Conservation (phyloP, 371 early-diverging fungal species). For the Mortierella sp. region DNA sequence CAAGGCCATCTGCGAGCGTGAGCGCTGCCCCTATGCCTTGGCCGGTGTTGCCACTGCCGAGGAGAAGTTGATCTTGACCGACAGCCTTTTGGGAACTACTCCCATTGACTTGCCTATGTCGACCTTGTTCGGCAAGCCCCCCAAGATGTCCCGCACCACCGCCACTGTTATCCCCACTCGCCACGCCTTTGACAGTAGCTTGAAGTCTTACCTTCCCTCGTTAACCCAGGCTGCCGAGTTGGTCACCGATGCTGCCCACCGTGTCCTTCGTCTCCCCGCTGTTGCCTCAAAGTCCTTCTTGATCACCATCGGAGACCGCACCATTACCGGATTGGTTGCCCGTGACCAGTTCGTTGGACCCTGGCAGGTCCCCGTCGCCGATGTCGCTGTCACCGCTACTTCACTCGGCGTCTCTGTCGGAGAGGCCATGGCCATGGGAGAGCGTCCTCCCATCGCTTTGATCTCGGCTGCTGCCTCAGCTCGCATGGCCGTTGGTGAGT, state of each 20-base stretch:
- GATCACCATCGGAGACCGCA: conserved; percentile 97
- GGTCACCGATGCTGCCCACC: conserved; percentile 75
- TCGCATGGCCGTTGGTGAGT: conserved; percentile 96
- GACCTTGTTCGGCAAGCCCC: conserved; percentile 95
- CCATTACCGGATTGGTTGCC: conserved; percentile 93
- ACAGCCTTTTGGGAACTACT: conserved; percentile 71
- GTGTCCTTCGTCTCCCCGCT: conserved; percentile 88
- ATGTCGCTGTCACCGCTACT: conserved; percentile 91
- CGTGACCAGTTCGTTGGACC: conserved; percentile 98
- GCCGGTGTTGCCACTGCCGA: conserved; percentile 94
- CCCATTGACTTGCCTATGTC: conserved; percentile 97
- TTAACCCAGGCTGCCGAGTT: conserved; percentile 58
- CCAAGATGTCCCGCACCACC: conserved; percentile 91
- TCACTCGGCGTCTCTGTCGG: conserved; percentile 83
- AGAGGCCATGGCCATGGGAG: conserved; percentile 98
- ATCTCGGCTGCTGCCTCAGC: conserved; percentile 90
- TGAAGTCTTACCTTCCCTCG: conserved; percentile 69
- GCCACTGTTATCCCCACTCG: conserved; percentile 67
- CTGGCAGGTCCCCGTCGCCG: conserved; percentile 97
- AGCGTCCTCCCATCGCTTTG: conserved; percentile 92
- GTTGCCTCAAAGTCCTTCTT: conserved; percentile 95
- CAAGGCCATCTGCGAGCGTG: conserved; percentile 85
- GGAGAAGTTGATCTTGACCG: conserved; percentile 84
- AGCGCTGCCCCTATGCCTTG: conserved; percentile 93
- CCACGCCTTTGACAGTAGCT: conserved; percentile 73